Conservation (phyloP, 2,329 filamentous ascomycete genomes). For the Fusarium buxicola region DNA sequence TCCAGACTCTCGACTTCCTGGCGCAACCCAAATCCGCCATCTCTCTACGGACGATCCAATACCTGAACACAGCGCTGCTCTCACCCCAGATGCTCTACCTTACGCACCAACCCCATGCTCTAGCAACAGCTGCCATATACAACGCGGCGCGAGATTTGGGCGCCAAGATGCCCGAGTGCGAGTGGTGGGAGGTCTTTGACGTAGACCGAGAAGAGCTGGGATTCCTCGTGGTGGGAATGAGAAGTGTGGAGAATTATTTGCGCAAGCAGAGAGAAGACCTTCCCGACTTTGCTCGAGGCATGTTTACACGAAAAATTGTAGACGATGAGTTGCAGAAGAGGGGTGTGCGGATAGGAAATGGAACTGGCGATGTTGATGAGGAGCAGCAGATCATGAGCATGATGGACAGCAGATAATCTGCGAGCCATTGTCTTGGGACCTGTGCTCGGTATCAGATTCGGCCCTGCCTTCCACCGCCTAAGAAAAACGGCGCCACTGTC, state of each 20-base stretch:
- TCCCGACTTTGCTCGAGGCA: slow-evolving; percentile 58
- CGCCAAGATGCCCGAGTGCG: slow-evolving; percentile 81
- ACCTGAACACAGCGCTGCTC: slow-evolving; percentile 87
- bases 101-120: slow-evolving; percentile 87
- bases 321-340: slow-evolving; percentile 69
- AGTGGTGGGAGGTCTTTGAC: slow-evolving; percentile 99
- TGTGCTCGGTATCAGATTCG: slow-evolving; percentile 19
- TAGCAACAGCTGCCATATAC: slow-evolving; percentile 92
- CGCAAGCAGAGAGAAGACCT: slow-evolving; percentile 68
- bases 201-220: slow-evolving; percentile 94
- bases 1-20: slow-evolving; percentile 86
- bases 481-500: slow-evolving; percentile 12
- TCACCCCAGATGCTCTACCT: slow-evolving; percentile 91
- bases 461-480: slow-evolving; percentile 12
- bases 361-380: slow-evolving; percentile 49
- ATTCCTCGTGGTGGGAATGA: slow-evolving; percentile 87
- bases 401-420: slow-evolving; percentile 49
- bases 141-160: slow-evolving; percentile 82
- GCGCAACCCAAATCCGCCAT: slow-evolving; percentile 61
- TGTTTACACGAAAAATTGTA: slow-evolving; percentile 69
- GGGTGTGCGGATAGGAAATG: slow-evolving; percentile 51
- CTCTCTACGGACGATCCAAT: slow-evolving; percentile 74
- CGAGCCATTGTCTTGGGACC: slow-evolving; percentile 4
- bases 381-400: slow-evolving; percentile 59
- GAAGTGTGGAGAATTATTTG: slow-evolving; percentile 80